Evolutionary conservation across 2,329 filamentous ascomycete species (phyloP).

Genomic region (Pyrenochaeta sp.): DNA sequence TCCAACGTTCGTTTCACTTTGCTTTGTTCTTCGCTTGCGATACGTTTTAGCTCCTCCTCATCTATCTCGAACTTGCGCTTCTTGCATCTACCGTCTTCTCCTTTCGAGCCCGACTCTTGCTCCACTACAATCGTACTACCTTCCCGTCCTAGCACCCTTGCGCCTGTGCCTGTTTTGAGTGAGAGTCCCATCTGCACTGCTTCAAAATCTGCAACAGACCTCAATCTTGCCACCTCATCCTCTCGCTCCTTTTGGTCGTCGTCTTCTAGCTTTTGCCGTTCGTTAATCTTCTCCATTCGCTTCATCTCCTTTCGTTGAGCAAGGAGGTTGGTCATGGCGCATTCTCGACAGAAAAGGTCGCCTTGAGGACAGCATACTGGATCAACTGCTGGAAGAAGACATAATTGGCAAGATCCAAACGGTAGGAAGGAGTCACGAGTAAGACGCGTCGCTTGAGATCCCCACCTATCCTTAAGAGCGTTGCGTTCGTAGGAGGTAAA

Average conservation of each 20-base stretch:
- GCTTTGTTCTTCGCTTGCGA: slow-evolving; percentile 73
- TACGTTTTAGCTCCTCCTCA: slow-evolving; percentile 75
- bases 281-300: slow-evolving; percentile 73
- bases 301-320: slow-evolving; percentile 92
- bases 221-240: slow-evolving; percentile 73
- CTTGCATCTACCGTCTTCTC: slow-evolving; percentile 50
- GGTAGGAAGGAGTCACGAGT: slow-evolving; percentile 90
- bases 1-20: slow-evolving; percentile 76
- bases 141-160: slow-evolving; percentile 52
- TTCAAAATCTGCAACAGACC: slow-evolving; percentile 84
- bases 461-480: slow-evolving; percentile 83
- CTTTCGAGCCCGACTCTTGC: slow-evolving; percentile 30
- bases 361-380: slow-evolving; percentile 82
- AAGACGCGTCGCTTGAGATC: slow-evolving; percentile 81
- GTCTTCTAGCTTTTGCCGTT: slow-evolving; percentile 68
- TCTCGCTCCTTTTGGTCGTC: slow-evolving; percentile 67
- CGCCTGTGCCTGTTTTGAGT: slow-evolving; percentile 47
- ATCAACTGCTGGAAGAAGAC: slow-evolving; percentile 79
- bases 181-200: slow-evolving; percentile 74
- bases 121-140: slow-evolving; percentile 56
- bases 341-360: slow-evolving; percentile 95
- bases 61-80: slow-evolving; percentile 86
- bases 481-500: slow-evolving; percentile 93
- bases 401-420: slow-evolving; percentile 88
- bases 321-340: slow-evolving; percentile 88